Percentiles rank a stretch among this genome's conserved stretches.
Evolutionary conservation across 2,329 filamentous ascomycete genomes (phyloP).

Genomic region (Aspergillus aculeatus): DNA sequence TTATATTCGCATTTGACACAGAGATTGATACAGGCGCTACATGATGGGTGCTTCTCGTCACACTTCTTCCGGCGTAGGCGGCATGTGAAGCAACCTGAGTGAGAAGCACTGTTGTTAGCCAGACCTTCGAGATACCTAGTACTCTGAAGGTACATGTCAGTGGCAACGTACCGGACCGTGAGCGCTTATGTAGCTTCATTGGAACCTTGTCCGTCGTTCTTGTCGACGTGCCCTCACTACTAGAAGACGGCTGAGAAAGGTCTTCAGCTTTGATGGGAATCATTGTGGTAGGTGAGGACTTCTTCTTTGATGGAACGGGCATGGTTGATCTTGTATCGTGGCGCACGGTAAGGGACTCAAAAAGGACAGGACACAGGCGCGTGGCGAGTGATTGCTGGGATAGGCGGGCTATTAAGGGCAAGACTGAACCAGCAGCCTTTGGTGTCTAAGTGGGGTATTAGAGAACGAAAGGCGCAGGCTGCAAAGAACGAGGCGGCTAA

Average conservation of each 20-base stretch:
- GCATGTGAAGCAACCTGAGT: slow-evolving; percentile 66
- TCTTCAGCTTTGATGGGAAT: slow-evolving; percentile 16
- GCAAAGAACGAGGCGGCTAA: slow-evolving; percentile 21
- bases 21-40: slow-evolving; percentile 67
- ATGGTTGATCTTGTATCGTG: slow-evolving; percentile 12
- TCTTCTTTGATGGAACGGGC: slow-evolving; percentile 21
- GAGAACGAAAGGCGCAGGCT: slow-evolving; percentile 28
- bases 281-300: slow-evolving; percentile 8
- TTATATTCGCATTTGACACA: slow-evolving; percentile 93
- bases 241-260: slow-evolving; percentile 27
- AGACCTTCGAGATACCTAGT: not conserved
- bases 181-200: slow-evolving; percentile 89
- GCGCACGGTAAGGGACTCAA: slow-evolving; percentile 9
- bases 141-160: not conserved
- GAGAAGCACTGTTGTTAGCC: not conserved
- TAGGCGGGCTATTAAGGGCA: slow-evolving; percentile 24
- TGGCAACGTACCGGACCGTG: slow-evolving; percentile 77
- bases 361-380: slow-evolving; percentile 17
- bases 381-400: slow-evolving; percentile 15
- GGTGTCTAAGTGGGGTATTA: slow-evolving; percentile 31
- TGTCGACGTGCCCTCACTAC: slow-evolving; percentile 51
- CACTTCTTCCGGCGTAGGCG: slow-evolving; percentile 68
- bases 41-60: slow-evolving; percentile 64
- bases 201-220: slow-evolving; percentile 56
- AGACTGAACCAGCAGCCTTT: slow-evolving; percentile 45